Evolutionary conservation across 768 basidiomycete species (phyloP).

Genomic region (Botryobasidium botryosum): DNA sequence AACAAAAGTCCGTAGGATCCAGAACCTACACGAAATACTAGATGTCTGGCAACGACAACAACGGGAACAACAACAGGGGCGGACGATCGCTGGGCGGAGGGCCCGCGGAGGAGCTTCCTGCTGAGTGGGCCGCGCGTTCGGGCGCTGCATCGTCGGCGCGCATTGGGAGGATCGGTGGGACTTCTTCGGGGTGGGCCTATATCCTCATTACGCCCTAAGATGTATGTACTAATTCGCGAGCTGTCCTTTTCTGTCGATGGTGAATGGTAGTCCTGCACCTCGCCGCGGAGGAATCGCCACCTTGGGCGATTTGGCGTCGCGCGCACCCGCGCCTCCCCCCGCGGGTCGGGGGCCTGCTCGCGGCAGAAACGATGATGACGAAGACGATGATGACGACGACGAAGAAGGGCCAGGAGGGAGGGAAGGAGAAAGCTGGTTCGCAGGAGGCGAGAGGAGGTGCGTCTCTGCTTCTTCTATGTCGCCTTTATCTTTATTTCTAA

Average conservation of each 20-base stretch:
- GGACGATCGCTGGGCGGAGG: constrained; percentile 36
- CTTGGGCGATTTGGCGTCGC: constrained; percentile 20
- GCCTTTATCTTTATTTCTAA: neutral
- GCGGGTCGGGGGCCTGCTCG: constrained; percentile 11
- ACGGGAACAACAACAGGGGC: constrained; percentile 18
- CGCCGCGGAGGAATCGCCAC: constrained; percentile 23
- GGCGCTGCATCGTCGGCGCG: constrained; percentile 9
- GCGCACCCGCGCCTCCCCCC: constrained; percentile 12
- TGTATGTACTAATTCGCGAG: neutral
- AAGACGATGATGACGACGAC: constrained; percentile 30
- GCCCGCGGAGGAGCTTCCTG: constrained; percentile 31
- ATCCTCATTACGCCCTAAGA: neutral
- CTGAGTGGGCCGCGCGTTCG: constrained; percentile 12
- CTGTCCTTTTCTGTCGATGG: no score
- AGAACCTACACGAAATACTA: no score
- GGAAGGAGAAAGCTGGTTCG: constrained; percentile 54
- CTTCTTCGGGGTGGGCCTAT: neutral
- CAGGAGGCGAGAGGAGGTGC: constrained; percentile 90
- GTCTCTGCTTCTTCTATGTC: constrained; percentile 4
- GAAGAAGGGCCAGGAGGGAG: constrained; percentile 23
- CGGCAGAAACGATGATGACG: constrained; percentile 29
- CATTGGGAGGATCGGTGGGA: constrained; percentile 11
- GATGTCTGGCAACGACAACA: constrained; percentile 9
- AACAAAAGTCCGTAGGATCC: no score
- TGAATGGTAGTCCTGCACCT: constrained; percentile 9